phyloP scores from a whole-genome alignment of 2,329 filamentous ascomycete genomes.

The Phialemoniopsis sp. region DNA sequence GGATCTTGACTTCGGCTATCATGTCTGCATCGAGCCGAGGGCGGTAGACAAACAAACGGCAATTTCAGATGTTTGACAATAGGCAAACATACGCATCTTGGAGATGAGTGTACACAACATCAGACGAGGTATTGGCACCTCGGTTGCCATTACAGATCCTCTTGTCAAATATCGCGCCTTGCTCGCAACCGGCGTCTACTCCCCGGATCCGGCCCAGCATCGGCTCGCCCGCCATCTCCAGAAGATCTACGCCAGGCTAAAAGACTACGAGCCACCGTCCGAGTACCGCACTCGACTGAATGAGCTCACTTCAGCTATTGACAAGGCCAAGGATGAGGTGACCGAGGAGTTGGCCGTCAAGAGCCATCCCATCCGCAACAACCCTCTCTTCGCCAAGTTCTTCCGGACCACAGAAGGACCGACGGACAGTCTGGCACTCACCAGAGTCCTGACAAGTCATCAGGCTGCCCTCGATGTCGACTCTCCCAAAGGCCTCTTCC shows the following conservation, averaged over 20 bases:
- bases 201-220: slow-evolving; percentile 68
- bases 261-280: slow-evolving; percentile 70
- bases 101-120: slow-evolving; percentile 45
- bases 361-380: slow-evolving; percentile 52
- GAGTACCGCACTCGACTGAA: slow-evolving; percentile 66
- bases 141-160: slow-evolving; percentile 64
- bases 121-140: slow-evolving; percentile 50
- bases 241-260: slow-evolving; percentile 70
- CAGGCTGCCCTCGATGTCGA: slow-evolving; percentile 68
- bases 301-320: slow-evolving; percentile 48
- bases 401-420: slow-evolving; percentile 50
- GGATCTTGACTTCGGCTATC: too few relatives aligned
- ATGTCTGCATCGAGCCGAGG: too few relatives aligned
- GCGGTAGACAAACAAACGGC: too few relatives aligned
- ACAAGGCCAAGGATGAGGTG: slow-evolving; percentile 23
- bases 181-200: slow-evolving; percentile 61
- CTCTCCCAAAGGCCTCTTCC: slow-evolving; percentile 69
- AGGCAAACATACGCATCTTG: too few relatives aligned
- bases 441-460: slow-evolving; percentile 63
- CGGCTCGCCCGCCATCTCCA: slow-evolving; percentile 72
- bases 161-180: slow-evolving; percentile 72
- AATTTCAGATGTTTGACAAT: too few relatives aligned
- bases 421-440: slow-evolving; percentile 60
- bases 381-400: slow-evolving; percentile 55
- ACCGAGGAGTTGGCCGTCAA: slow-evolving; percentile 39